A percentile compares a stretch with the other conserved stretches of the same genome.
Evolutionary conservation across 257 asterid genomes (phyloP).

Genomic region (Gynochthodes officinalis): DNA sequence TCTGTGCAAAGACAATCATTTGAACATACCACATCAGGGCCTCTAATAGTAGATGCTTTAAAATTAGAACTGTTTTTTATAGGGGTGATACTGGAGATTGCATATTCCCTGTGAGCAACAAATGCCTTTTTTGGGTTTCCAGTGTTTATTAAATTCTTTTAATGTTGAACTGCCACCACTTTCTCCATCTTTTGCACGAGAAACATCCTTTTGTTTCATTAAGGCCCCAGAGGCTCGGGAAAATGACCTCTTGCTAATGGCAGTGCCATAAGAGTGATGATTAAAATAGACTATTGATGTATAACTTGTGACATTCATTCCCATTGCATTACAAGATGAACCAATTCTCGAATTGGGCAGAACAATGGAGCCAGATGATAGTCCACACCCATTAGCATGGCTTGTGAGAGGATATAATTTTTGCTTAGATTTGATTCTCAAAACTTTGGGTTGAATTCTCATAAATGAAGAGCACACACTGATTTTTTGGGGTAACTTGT

Average conservation of each 20-base stretch:
- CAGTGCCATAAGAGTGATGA: slow-evolving; percentile 24
- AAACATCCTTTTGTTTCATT: slow-evolving; percentile 20
- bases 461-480: slow-evolving; percentile 37
- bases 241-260: slow-evolving; percentile 39
- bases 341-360: slow-evolving; percentile 38
- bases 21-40: slow-evolving; percentile 26
- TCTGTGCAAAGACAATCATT: slow-evolving; percentile 27
- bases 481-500: slow-evolving; percentile 29
- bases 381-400: slow-evolving; percentile 21
- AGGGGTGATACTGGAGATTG: slow-evolving; percentile 26
- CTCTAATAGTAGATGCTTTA: slow-evolving; percentile 31
- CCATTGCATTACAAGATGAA: slow-evolving; percentile 28
- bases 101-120: slow-evolving; percentile 40
- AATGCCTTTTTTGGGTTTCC: slow-evolving; percentile 32
- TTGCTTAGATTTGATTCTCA: slow-evolving; percentile 32
- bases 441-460: slow-evolving; percentile 23
- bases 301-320: slow-evolving; percentile 27
- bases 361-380: slow-evolving; percentile 34
- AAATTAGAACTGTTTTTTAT: slow-evolving; percentile 27
- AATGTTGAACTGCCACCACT: slow-evolving; percentile 25
- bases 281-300: slow-evolving; percentile 29
- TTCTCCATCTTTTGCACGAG: slow-evolving; percentile 29
- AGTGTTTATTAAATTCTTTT: slow-evolving; percentile 28
- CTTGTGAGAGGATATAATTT: slow-evolving; percentile 30
- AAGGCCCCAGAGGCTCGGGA: slow-evolving; percentile 44